These are phyloP conservation scores for Chlamydomonas eustigma DNA, from an alignment of 139 green algal genomes.

Conservation along the genomic window DNA sequence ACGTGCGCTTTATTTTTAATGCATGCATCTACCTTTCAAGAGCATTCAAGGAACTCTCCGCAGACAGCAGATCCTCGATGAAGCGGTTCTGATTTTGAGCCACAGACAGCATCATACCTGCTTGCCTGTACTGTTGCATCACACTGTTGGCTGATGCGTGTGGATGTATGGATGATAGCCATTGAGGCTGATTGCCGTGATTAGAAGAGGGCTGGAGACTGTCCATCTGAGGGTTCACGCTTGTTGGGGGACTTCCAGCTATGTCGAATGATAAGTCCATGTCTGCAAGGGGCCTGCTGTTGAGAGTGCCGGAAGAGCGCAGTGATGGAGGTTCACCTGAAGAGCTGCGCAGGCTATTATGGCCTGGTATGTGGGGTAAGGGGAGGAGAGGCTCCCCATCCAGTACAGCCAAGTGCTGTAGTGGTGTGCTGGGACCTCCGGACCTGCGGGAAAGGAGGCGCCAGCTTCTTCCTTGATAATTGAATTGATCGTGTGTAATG, in stretches of 20 bases:
- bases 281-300: not conserved
- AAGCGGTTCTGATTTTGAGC: constrained; percentile 9
- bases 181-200: not conserved
- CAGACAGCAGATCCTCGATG: constrained; percentile 16
- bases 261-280: not conserved
- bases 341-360: not conserved
- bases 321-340: not conserved
- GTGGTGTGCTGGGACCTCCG: not conserved
- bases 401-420: not conserved
- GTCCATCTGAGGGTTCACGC: not conserved
- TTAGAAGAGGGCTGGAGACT: not conserved
- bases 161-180: not conserved
- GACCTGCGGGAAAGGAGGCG: not conserved
- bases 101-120: not conserved
- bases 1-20: too few species aligned
- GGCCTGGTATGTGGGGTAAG: not conserved
- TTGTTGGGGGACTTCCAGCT: not conserved
- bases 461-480: not conserved
- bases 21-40: constrained; percentile 10
- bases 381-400: not conserved
- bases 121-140: not conserved
- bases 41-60: constrained; percentile 5
- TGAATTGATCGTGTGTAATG: not conserved
- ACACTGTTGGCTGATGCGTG: not conserved
- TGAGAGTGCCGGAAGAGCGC: not conserved